phyloP scores from a whole-genome alignment of 345 rosid genomes.

The Microcos paniculata region DNA sequence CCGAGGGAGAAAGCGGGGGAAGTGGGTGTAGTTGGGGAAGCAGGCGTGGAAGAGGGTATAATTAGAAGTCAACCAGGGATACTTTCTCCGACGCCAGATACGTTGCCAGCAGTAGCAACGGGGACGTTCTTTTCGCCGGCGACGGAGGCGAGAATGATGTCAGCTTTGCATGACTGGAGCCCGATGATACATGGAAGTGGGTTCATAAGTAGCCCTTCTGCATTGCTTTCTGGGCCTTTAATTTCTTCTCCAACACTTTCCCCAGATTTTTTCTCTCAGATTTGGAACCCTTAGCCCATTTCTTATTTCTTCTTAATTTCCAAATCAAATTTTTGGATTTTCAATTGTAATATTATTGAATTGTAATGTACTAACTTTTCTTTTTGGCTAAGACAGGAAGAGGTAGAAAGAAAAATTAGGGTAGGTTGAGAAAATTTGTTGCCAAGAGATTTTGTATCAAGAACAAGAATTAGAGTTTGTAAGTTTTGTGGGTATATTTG shows the following conservation, averaged over 20 bases:
- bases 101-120: slow-evolving; percentile 41
- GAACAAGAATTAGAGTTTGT: neutral
- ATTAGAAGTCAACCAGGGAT: slow-evolving; percentile 49
- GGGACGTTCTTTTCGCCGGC: slow-evolving; percentile 56
- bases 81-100: slow-evolving; percentile 72
- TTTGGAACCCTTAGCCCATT: slow-evolving; percentile 42
- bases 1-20: slow-evolving; percentile 37
- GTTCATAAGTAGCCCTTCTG: slow-evolving; percentile 47
- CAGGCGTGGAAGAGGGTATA: slow-evolving; percentile 33
- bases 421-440: neutral
- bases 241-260: slow-evolving; percentile 55
- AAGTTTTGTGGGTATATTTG: neutral
- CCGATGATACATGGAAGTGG: slow-evolving; percentile 30
- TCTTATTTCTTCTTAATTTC: neutral
- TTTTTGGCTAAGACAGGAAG: too few species aligned
- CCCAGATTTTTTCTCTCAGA: slow-evolving; percentile 46
- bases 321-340: neutral
- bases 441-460: neutral
- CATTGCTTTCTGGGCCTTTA: slow-evolving; percentile 24
- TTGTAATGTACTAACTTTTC: neutral
- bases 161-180: slow-evolving; percentile 43
- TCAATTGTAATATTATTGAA: neutral
- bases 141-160: slow-evolving; percentile 19
- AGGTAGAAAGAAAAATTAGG: neutral
- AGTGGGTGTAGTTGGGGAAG: slow-evolving; percentile 22